A percentile compares a stretch with the other conserved stretches of the same genome.
phyloP scores from a whole-genome alignment of 495 filamentous ascomycete genomes.

The Mytilinidion resinicola region DNA sequence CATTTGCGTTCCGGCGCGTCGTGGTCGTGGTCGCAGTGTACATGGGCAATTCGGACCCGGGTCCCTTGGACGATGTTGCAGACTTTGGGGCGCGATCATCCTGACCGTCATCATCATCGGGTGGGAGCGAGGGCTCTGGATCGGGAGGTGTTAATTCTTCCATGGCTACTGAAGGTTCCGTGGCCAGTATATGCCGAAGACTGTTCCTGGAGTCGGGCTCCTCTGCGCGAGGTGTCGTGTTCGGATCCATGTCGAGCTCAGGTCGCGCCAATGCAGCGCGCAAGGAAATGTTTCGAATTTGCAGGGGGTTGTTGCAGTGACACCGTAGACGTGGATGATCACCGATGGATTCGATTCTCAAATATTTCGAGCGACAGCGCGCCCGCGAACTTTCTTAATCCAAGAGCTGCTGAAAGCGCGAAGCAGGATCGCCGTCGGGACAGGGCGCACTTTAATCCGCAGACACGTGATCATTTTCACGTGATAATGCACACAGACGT shows the following conservation, averaged over 20 bases:
- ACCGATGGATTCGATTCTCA: no score
- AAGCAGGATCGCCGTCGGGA: no score
- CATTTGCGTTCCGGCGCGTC: constrained; percentile 59
- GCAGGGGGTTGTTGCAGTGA: not conserved
- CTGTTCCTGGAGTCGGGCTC: constrained; percentile 27
- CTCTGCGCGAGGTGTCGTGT: constrained; percentile 20
- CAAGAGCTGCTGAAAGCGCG: no score
- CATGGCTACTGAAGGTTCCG: constrained; percentile 22
- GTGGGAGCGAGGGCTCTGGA: constrained; percentile 16
- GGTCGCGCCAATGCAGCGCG: not conserved
- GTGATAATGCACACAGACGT: no score
- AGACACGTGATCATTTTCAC: no score
- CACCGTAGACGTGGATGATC: no score
- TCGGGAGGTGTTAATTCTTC: constrained; percentile 12
- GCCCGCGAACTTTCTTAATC: no score
- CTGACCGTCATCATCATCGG: constrained; percentile 20
- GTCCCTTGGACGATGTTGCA: constrained; percentile 24
- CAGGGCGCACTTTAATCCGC: no score
- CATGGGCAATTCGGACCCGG: constrained; percentile 37
- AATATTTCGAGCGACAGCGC: no score
- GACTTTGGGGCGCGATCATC: constrained; percentile 34
- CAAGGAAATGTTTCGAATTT: not conserved
- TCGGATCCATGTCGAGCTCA: constrained; percentile 23
- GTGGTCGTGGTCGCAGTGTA: constrained; percentile 51
- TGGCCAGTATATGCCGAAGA: constrained; percentile 32